Evolutionary conservation across 495 filamentous ascomycete genomes (phyloP), one percentile per base, ranked within the genome.

Genomic region (Aspergillus carlsbadensis): DNA sequence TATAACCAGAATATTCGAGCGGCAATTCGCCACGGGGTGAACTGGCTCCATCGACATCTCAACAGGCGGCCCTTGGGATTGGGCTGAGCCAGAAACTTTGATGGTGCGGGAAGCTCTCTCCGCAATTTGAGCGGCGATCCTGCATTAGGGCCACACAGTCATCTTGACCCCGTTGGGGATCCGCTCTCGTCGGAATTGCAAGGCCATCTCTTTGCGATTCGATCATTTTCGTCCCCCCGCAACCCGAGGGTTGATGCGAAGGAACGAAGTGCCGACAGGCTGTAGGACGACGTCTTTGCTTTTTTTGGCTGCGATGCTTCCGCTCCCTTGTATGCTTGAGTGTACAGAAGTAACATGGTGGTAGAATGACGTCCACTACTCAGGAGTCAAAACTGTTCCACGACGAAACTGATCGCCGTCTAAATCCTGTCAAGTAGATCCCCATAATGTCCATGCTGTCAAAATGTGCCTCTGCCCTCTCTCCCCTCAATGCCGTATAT

Each of bases 101-200:
- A n/a, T 33, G 39, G 35, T 48, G 52, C 20, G 52, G 58, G 48
- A 64, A 63, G 61, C 61, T 64, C 62, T 61, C 62, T 64, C 62
- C 62, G 62, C 62, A 64, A 58, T 64, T 58, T 48, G 45, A 48
- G 44, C 54, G 50, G 56, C 54, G 57, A 64, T 64, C 54, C 61
- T 64, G 61, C 57, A 59, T 53, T 34, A 50, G 52, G 51, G 46
- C 33, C 46, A 22, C 46, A 5, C 41, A 29, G 26, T 20, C 10
- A 41, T 47, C 35, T 45, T 48, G 29, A 22, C 43, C 50, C 35
- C 42, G 22, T 20, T 37, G 40, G 31, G 31, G 43, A 43, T 17
- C 11, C 22, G 14, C 15, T 17, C 49, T 26, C 7, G 29, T 37
- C 29, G 29, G 40, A 36, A 22, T 17, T 45, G 29, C 41, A 37